Conservation (phyloP, 352 stramenopile genomes). For the Hyaloperonospora brassicae region DNA sequence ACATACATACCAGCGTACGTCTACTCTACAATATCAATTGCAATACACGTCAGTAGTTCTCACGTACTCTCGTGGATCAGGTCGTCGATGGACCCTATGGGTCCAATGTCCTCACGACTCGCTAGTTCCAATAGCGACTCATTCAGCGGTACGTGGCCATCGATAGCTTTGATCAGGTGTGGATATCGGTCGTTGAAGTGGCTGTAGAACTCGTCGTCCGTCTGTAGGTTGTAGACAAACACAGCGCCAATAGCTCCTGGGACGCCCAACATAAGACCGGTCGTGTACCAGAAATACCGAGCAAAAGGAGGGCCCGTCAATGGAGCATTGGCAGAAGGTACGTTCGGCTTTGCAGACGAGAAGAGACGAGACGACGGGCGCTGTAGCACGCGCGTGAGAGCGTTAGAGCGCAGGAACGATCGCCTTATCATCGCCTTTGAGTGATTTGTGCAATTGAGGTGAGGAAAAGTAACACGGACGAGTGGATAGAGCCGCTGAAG, state of each 20-base stretch:
- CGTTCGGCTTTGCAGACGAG: slow-evolving; percentile 1
- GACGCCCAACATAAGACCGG: slow-evolving; percentile 72
- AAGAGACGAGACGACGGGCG: slow-evolving; percentile 11
- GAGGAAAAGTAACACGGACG: too few species aligned
- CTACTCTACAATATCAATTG: neutral
- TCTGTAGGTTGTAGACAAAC: slow-evolving; percentile 81
- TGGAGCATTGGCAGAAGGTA: neutral
- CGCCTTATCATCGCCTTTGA: neutral
- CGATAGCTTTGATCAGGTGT: slow-evolving; percentile 57
- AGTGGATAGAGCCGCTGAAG: too few species aligned
- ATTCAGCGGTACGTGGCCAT: slow-evolving; percentile 57
- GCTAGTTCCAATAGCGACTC: slow-evolving; percentile 35
- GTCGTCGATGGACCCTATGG: slow-evolving; percentile 42
- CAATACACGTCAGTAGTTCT: neutral
- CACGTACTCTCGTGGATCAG: slow-evolving; percentile 62
- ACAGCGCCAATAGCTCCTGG: slow-evolving; percentile 44
- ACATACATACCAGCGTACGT: too few species aligned
- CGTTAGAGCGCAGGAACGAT: slow-evolving; percentile 14
- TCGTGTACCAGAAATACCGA: slow-evolving; percentile 69
- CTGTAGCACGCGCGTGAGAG: slow-evolving; percentile 2
- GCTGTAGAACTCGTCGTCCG: slow-evolving; percentile 76
- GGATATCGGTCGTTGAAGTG: slow-evolving; percentile 81
- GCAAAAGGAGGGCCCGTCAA: slow-evolving; percentile 45
- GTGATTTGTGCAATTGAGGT: too few species aligned
- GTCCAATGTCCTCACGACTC: slow-evolving; percentile 60